Evolutionary conservation across 768 basidiomycete species (phyloP).

Genomic region (Boletus sp.): DNA sequence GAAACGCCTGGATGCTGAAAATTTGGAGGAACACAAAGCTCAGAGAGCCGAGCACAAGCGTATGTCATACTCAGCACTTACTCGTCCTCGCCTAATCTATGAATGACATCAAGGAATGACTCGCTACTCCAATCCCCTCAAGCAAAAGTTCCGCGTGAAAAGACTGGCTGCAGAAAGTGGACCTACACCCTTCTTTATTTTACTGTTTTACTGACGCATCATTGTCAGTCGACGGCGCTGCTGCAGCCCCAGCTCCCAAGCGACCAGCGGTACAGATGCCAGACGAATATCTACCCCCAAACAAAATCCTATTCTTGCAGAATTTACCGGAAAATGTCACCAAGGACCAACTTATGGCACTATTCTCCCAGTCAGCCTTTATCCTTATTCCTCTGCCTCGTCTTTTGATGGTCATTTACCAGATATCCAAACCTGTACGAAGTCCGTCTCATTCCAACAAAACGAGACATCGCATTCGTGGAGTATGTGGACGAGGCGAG

Average conservation of each 20-base stretch:
- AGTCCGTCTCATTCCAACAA: conserved; percentile 97
- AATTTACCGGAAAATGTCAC: conserved; percentile 92
- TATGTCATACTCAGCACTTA: conserved; percentile 35
- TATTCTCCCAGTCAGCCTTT: conserved; percentile 83
- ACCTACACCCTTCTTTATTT: conserved; percentile 1
- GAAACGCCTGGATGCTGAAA: conserved; percentile 62
- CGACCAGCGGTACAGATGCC: conserved; percentile 94
- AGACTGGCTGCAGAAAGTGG: conserved; percentile 77
- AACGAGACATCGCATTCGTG: conserved; percentile 98
- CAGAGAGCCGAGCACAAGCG: conserved; percentile 81
- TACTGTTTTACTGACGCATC: conserved; percentile 1
- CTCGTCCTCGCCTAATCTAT: background rate
- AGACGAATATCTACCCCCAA: conserved; percentile 98
- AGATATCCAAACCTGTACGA: conserved; percentile 96
- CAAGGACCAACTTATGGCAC: conserved; percentile 84
- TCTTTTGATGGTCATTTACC: conserved; percentile 1
- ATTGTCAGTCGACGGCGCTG: conserved; percentile 62
- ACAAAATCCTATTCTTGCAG: conserved; percentile 98
- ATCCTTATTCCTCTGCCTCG: background rate
- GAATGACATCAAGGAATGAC: conserved; percentile 55
- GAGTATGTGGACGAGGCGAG: conserved; percentile 94
- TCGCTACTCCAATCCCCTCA: conserved; percentile 86
- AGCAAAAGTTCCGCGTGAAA: conserved; percentile 81
- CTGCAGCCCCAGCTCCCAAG: conserved; percentile 64
- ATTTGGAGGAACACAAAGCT: conserved; percentile 74